Evolutionary conservation across 176 grass and related monocot genomes (phyloP).

Genomic region (Aegilops longissima): DNA sequence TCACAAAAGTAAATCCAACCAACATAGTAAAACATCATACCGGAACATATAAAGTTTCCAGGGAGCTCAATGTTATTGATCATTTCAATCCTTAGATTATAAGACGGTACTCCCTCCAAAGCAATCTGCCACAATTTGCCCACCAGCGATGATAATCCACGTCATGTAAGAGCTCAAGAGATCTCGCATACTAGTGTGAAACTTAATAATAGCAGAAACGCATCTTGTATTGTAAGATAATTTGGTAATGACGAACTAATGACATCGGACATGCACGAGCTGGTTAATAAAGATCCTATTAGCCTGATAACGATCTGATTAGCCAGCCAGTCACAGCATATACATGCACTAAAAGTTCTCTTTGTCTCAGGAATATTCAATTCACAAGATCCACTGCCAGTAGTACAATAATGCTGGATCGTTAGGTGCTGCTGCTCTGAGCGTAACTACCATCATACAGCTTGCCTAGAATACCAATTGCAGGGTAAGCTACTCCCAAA

Average conservation of each 20-base stretch:
- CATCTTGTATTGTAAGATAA: conserved; percentile 12
- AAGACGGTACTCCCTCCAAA: background rate
- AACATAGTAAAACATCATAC: background rate
- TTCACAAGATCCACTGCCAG: conserved; percentile 40
- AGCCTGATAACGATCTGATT: conserved; percentile 16
- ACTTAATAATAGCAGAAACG: conserved; percentile 20
- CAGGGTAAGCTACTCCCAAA: conserved; percentile 33
- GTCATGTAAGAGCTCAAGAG: background rate
- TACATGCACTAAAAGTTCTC: conserved; percentile 32
- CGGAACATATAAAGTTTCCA: conserved; percentile 7
- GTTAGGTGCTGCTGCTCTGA: conserved; percentile 30
- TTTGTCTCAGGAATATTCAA: conserved; percentile 44
- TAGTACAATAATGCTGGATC: conserved; percentile 41
- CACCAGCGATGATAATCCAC: conserved; percentile 13
- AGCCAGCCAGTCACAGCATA: conserved; percentile 53
- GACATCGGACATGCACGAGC: conserved; percentile 22
- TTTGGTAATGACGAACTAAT: conserved; percentile 30
- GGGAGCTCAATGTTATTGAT: background rate
- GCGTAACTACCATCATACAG: conserved; percentile 32
- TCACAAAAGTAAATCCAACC: background rate
- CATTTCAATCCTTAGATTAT: background rate
- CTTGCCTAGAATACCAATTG: conserved; percentile 32
- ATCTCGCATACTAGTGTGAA: conserved; percentile 17
- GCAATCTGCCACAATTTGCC: background rate
- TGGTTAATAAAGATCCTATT: conserved; percentile 21